phyloP scores from a whole-genome alignment of 2,329 filamentous ascomycete genomes.

The Scytalidium sp. region DNA sequence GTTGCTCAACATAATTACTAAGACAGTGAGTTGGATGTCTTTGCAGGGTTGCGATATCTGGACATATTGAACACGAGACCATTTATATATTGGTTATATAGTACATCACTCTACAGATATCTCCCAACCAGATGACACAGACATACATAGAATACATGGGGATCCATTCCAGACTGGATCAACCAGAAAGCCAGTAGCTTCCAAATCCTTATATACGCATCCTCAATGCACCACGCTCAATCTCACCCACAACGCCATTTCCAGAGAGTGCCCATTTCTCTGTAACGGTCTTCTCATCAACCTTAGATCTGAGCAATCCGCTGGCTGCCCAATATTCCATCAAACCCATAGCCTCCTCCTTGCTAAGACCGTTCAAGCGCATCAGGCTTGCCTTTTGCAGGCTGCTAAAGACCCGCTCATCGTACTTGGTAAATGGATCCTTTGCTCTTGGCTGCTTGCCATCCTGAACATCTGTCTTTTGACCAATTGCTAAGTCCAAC shows the following conservation, averaged over 20 bases:
- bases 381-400: slow-evolving; percentile 47
- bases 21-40: background rate
- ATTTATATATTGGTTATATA: background rate
- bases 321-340: slow-evolving; percentile 94
- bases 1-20: too few species aligned
- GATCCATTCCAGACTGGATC: background rate
- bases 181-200: background rate
- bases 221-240: slow-evolving; percentile 65
- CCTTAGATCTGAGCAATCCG: slow-evolving; percentile 68
- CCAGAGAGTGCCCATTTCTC: slow-evolving; percentile 85
- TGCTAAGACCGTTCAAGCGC: slow-evolving; percentile 65
- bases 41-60: background rate
- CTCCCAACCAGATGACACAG: background rate
- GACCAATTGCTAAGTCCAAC: slow-evolving; percentile 64
- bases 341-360: slow-evolving; percentile 70
- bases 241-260: slow-evolving; percentile 78
- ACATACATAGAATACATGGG: background rate
- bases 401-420: slow-evolving; percentile 41
- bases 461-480: slow-evolving; percentile 44
- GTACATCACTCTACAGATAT: background rate
- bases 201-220: slow-evolving; percentile 20
- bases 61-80: background rate
- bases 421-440: slow-evolving; percentile 57
- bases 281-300: slow-evolving; percentile 69
- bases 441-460: slow-evolving; percentile 33